Base-by-base conservation (phyloP, 2,329 filamentous ascomycete genomes). In the Cytospora piceae region DNA sequence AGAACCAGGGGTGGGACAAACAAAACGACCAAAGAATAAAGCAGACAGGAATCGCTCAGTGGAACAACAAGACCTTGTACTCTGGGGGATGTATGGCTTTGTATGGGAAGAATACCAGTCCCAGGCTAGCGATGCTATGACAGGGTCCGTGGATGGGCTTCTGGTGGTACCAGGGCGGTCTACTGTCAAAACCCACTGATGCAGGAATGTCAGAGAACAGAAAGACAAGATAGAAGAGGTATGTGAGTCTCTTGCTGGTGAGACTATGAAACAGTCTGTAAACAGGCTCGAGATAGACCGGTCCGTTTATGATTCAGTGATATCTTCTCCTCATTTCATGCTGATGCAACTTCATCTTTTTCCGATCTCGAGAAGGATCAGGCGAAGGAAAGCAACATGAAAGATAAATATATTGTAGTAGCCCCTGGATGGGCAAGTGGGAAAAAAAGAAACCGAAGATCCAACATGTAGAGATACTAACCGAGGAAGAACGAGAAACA, bases 171-270 rank as follows among this genome's bases (percentile, higher is more conserved):
- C n/a, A 22, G 46, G 46, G n/a, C 46, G 46, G 24, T 24, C n/a
- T 14, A 12, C 24, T 49, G 2, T 14, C n/a, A n/a, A 12, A 14
- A 24, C 4, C n/a, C 11, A 24, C 9, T 14, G 8, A 24, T 5
- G n/a, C 12, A n/a, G 20, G 20, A 12, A 11, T 7, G 5, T 29
- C 27, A 49, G 46, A 49, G 11, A n/a, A 24, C 11, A 15, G 6
- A 8, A 22, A 22, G 20, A 46, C 42, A 22, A 3, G 14, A 46
- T 22, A 9, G 20, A 11, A n/a, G 42, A 22, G 42, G 20, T 49
- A 37, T 57, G 37, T 51, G 53, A 57, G 42, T 51, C 39, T 39
- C 39, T 63, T 51, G 46, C 51, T 57, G 61, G 39, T 51, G 61
- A 63, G 53, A 51, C 61, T 51, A 52, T 34, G 53, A 57, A 39